Evolutionary conservation across 768 basidiomycete genomes (phyloP), one percentile per base, ranked within the genome.

Genomic region (Psilocybe sp.): DNA sequence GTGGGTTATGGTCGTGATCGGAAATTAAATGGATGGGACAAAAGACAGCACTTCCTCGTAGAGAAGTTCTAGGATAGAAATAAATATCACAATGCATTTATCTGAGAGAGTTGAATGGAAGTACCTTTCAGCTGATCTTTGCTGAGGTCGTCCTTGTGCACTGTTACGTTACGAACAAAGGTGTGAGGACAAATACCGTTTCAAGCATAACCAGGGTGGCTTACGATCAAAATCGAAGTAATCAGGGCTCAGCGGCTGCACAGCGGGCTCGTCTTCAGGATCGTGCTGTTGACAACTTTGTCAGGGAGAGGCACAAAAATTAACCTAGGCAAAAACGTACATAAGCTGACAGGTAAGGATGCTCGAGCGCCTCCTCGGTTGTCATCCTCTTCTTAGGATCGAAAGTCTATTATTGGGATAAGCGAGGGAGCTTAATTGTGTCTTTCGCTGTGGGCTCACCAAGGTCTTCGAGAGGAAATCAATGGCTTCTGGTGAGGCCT

Each of bases 161-260:
- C 79, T 84, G 56, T 16, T 49, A 46, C 45, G 37, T 45, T 46
- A 47, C 3, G 46, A 36, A n/a, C 46, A 43, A 33, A 38, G 37
- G 31, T 36, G 28, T 52, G 31, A 50, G 58, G 50, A 38, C 23
- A 45, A 47, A 11, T 11, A 19, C 44, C 44, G 20, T 37, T 15
- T 31, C 35, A 36, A 20, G 5, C 19, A 13, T n/a, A 33, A 13
- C 16, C 23, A 7, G 23, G 23, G 33, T n/a, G 36, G 68, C 85
- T 66, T 62, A 87, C 83, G 73, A 65, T 97, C 93, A 61, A 95
- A 96, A 58, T 92, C 87, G 67, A 97, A 97, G 69, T 94, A 97
- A 40, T 81, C 78, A 0, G 91, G 82, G 61, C 85, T 85, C 40
- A 97, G 78, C 9, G 89, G 85, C 37, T 81, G 75, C n/a, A 87